Conservation (phyloP, 129 eudicot species). For the Logfia minima region DNA sequence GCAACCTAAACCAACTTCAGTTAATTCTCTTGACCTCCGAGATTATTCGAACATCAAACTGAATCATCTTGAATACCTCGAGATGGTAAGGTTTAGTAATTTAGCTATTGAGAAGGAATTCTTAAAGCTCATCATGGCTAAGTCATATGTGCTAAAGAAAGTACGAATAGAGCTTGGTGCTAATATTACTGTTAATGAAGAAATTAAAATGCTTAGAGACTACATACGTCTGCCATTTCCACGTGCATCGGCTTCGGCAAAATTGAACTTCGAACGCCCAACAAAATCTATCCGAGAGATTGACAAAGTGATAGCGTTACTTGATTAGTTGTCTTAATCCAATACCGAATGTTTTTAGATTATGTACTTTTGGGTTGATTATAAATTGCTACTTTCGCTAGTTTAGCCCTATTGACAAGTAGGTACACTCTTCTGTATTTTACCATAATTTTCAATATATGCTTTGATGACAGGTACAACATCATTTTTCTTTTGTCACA, state of each 20-base stretch:
- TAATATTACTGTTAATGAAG: background rate
- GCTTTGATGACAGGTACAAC: no score
- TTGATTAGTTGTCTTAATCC: no score
- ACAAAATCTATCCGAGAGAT: no score
- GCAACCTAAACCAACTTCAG: background rate
- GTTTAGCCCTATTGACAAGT: no score
- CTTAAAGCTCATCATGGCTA: constrained; percentile 11
- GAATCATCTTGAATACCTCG: background rate
- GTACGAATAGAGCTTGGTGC: background rate
- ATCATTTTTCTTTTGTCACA: no score
- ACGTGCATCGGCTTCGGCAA: constrained; percentile 2
- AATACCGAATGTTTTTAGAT: no score
- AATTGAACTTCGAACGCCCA: background rate
- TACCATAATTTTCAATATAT: no score
- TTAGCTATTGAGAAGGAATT: background rate
- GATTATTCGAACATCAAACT: background rate
- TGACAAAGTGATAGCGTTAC: no score
- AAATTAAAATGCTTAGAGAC: background rate
- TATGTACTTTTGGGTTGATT: no score
- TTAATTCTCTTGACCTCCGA: background rate
- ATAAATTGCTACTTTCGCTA: no score
- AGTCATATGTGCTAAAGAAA: background rate
- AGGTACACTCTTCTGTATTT: no score
- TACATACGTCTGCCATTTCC: background rate
- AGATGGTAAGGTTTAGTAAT: background rate